phyloP scores from a whole-genome alignment of 192 early-diverging fungal genomes.

The Coemansia sp. region DNA sequence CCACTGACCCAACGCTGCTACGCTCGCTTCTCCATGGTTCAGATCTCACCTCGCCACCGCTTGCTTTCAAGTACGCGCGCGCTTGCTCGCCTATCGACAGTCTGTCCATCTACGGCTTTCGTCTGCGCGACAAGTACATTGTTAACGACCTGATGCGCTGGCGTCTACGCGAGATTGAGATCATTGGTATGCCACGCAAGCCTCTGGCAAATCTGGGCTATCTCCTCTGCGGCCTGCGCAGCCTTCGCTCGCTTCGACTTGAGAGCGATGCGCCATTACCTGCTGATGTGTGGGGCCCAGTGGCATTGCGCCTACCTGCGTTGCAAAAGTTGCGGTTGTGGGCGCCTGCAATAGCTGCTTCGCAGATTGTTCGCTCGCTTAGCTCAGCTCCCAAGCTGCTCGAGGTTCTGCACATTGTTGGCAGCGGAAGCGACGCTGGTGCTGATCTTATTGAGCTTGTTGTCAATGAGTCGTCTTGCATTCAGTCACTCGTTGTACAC shows the following conservation, averaged over 20 bases:
- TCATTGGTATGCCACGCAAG: slow-evolving; percentile 47
- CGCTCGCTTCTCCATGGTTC: slow-evolving; percentile 45
- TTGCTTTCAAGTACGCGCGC: slow-evolving; percentile 43
- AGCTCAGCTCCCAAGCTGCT: slow-evolving; percentile 12
- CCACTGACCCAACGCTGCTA: slow-evolving; percentile 30
- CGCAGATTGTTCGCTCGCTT: slow-evolving; percentile 20
- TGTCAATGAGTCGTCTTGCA: slow-evolving; percentile 10
- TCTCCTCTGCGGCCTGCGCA: slow-evolving; percentile 31
- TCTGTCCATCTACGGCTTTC: slow-evolving; percentile 46
- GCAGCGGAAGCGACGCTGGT: slow-evolving; percentile 21
- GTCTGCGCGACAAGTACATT: slow-evolving; percentile 44
- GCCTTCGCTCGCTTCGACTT: slow-evolving; percentile 32
- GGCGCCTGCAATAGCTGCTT: slow-evolving; percentile 28
- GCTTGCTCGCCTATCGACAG: slow-evolving; percentile 45
- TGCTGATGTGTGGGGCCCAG: slow-evolving; percentile 33
- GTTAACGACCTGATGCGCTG: slow-evolving; percentile 48
- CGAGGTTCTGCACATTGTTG: slow-evolving; percentile 32
- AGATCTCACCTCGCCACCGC: slow-evolving; percentile 35
- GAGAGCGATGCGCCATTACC: slow-evolving; percentile 42
- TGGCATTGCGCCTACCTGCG: slow-evolving; percentile 26
- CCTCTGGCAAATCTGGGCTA: slow-evolving; percentile 40
- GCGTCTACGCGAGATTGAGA: slow-evolving; percentile 44
- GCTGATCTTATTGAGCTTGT: slow-evolving; percentile 29
- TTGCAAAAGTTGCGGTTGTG: slow-evolving; percentile 40
- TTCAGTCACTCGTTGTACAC: slow-evolving; percentile 43